Evolutionary conservation across 305 asterid species (phyloP).

Genomic region (Striga hermonthica): DNA sequence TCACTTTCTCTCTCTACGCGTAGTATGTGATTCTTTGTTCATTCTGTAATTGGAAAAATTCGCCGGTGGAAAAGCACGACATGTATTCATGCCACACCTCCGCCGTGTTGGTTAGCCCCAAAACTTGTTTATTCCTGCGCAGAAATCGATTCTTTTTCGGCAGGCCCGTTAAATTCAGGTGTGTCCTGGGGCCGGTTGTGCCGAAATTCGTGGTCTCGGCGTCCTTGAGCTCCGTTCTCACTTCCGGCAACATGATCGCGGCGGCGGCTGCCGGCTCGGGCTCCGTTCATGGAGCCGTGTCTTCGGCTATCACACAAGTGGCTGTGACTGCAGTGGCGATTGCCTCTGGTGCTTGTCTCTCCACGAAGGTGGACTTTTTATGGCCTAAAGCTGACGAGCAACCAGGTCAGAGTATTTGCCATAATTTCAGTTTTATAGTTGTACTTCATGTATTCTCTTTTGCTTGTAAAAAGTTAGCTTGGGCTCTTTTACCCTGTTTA

Average conservation of each 20-base stretch:
- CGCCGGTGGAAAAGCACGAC: slow-evolving; percentile 16
- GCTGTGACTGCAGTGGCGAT: slow-evolving; percentile 94
- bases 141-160: slow-evolving; percentile 36
- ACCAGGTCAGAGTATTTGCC: slow-evolving; percentile 46
- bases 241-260: slow-evolving; percentile 72
- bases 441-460: neutral
- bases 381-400: slow-evolving; percentile 90
- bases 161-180: slow-evolving; percentile 43
- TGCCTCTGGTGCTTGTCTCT: slow-evolving; percentile 97
- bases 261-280: slow-evolving; percentile 64
- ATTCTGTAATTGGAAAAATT: neutral
- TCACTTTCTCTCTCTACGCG: slow-evolving; percentile 6
- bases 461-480: neutral
- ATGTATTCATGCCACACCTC: slow-evolving; percentile 53
- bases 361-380: slow-evolving; percentile 89
- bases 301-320: slow-evolving; percentile 86
- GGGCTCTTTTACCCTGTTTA: too few species aligned
- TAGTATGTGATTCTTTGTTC: slow-evolving; percentile 16
- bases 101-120: slow-evolving; percentile 43
- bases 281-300: slow-evolving; percentile 78
- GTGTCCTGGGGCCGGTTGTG: slow-evolving; percentile 40
- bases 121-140: slow-evolving; percentile 40
- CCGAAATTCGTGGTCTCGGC: slow-evolving; percentile 55
- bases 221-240: slow-evolving; percentile 53
- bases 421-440: neutral